phyloP scores from a whole-genome alignment of 2,329 filamentous ascomycete species.

The Diplodia mutila region DNA sequence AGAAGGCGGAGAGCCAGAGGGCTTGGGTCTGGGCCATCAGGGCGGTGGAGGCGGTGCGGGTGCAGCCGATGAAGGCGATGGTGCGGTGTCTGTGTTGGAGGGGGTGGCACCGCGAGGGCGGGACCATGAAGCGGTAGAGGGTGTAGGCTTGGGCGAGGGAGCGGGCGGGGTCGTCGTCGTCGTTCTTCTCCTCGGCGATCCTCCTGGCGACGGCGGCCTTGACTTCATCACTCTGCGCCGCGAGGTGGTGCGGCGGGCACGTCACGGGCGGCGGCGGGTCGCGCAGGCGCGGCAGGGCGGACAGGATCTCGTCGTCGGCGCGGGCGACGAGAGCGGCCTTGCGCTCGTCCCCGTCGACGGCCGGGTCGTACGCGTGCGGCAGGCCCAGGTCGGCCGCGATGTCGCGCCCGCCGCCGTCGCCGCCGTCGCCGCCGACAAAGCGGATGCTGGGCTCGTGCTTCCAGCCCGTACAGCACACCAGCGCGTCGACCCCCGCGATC shows the following conservation, averaged over 20 bases:
- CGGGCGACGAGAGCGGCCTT: slow-evolving; percentile 10
- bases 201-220: background rate
- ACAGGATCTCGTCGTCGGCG: slow-evolving; percentile 58
- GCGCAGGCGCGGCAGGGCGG: slow-evolving; percentile 56
- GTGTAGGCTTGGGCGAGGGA: slow-evolving; percentile 43
- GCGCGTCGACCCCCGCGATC: slow-evolving; percentile 45
- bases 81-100: slow-evolving; percentile 34
- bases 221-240: background rate
- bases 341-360: background rate
- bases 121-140: slow-evolving; percentile 50
- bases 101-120: slow-evolving; percentile 35
- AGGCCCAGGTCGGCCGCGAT: slow-evolving; percentile 34
- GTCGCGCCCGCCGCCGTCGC: background rate
- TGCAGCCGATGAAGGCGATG: slow-evolving; percentile 48
- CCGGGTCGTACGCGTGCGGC: slow-evolving; percentile 27
- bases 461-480: slow-evolving; percentile 64
- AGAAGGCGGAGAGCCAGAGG: slow-evolving; percentile 62
- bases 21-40: slow-evolving; percentile 44
- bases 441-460: slow-evolving; percentile 54
- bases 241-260: background rate
- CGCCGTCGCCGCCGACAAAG: slow-evolving; percentile 42
- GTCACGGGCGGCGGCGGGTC: background rate
- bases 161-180: background rate
- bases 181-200: background rate
- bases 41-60: slow-evolving; percentile 43